phyloP scores from a whole-genome alignment of 106 monocot species.

The Posidonia australis region DNA sequence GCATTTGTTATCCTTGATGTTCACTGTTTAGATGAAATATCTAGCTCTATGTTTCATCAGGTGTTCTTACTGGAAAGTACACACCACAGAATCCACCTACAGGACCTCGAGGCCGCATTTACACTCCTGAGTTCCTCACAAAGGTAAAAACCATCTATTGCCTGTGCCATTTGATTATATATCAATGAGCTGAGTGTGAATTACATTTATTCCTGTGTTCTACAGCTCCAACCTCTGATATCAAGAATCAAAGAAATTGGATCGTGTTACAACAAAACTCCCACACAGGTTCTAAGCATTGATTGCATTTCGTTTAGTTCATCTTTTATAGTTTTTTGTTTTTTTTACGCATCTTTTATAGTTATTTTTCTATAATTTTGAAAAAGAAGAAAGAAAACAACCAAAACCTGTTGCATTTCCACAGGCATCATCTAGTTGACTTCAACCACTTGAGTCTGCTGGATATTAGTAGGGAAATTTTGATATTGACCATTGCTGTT shows the following conservation, averaged over 20 bases:
- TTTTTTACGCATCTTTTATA: not conserved
- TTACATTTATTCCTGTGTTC: not conserved
- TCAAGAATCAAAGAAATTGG: slow-evolving; percentile 76
- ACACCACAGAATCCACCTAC: slow-evolving; percentile 79
- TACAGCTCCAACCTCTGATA: slow-evolving; percentile 76
- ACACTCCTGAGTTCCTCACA: slow-evolving; percentile 70
- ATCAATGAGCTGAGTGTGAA: not conserved
- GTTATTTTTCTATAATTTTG: too few relatives aligned
- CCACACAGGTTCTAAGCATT: slow-evolving; percentile 54
- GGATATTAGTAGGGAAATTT: too few relatives aligned
- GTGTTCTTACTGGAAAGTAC: slow-evolving; percentile 85
- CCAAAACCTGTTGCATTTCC: too few relatives aligned
- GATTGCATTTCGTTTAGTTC: not conserved
- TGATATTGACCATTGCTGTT: too few relatives aligned
- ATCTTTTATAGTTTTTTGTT: not conserved
- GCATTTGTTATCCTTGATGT: not conserved
- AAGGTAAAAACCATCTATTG: slow-evolving; percentile 30
- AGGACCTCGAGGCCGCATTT: slow-evolving; percentile 85
- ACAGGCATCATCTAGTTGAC: too few relatives aligned
- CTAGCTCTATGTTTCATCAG: slow-evolving; percentile 26
- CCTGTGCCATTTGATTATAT: not conserved
- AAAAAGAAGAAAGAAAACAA: too few relatives aligned
- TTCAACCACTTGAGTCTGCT: too few relatives aligned
- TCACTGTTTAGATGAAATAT: not conserved
- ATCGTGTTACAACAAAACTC: slow-evolving; percentile 51